Conservation (phyloP, 352 stramenopile species). For the Globisporangium megalacanthum region DNA sequence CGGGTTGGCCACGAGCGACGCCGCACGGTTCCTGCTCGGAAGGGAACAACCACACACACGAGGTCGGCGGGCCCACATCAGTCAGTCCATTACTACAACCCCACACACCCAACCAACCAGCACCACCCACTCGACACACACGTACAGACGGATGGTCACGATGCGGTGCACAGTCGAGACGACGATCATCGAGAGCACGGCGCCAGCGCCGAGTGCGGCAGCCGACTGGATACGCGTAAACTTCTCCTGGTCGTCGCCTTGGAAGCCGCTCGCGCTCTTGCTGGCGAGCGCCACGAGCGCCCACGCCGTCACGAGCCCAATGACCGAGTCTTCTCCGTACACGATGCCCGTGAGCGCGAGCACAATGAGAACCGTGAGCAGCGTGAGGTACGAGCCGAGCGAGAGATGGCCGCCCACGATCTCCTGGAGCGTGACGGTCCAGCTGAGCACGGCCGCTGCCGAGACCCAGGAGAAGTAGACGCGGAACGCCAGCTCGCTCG, state of each 20-base stretch:
- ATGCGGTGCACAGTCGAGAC: constrained; percentile 27
- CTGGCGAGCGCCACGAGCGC: constrained; percentile 39
- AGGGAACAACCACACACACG: background rate
- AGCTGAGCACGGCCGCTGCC: constrained; percentile 42
- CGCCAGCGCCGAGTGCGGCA: constrained; percentile 31
- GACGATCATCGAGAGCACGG: constrained; percentile 21
- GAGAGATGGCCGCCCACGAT: constrained; percentile 29
- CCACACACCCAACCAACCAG: background rate
- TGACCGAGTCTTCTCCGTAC: constrained; percentile 46
- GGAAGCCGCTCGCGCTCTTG: constrained; percentile 27
- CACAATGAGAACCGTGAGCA: constrained; percentile 43
- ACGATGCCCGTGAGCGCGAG: constrained; percentile 33
- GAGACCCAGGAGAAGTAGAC: constrained; percentile 68
- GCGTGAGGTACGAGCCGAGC: constrained; percentile 31
- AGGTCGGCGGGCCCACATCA: background rate
- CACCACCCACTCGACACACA: too few species aligned
- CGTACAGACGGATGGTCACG: constrained; percentile 14
- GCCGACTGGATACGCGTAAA: constrained; percentile 35
- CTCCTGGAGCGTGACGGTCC: constrained; percentile 43
- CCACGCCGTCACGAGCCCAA: constrained; percentile 49
- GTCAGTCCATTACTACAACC: background rate
- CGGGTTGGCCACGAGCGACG: constrained; percentile 11
- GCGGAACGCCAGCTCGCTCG: constrained; percentile 53
- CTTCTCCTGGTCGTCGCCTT: constrained; percentile 16
- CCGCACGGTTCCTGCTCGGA: constrained; percentile 9